These are phyloP conservation scores for Exophiala alcalophila DNA, from an alignment of 2,329 filamentous ascomycete genomes.

Conservation along the genomic window DNA sequence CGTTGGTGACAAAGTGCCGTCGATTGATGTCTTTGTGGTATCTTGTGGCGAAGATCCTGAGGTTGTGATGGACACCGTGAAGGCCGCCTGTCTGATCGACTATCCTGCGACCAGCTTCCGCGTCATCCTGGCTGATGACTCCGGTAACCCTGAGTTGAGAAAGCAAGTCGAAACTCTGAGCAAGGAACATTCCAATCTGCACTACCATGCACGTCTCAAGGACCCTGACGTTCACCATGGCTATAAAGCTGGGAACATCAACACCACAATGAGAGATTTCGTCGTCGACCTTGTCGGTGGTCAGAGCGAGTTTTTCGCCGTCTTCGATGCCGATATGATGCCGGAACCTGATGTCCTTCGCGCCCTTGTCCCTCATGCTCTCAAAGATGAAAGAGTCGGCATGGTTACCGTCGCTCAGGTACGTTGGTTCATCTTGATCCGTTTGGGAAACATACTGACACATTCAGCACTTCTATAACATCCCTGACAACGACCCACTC, in stretches of 20 bases:
- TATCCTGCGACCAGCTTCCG: slow-evolving; percentile 53
- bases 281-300: slow-evolving; percentile 47
- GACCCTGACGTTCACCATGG: slow-evolving; percentile 38
- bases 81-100: slow-evolving; percentile 51
- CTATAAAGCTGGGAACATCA: slow-evolving; percentile 45
- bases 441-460: slow-evolving; percentile 4
- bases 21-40: slow-evolving; percentile 55
- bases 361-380: slow-evolving; percentile 38
- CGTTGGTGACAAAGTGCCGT: slow-evolving; percentile 46
- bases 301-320: slow-evolving; percentile 57
- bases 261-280: slow-evolving; percentile 36
- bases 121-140: slow-evolving; percentile 54
- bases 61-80: slow-evolving; percentile 54
- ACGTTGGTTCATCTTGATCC: background rate
- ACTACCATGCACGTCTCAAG: slow-evolving; percentile 44
- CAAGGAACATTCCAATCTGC: slow-evolving; percentile 38
- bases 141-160: slow-evolving; percentile 37
- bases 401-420: slow-evolving; percentile 36
- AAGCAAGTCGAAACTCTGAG: slow-evolving; percentile 36
- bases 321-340: slow-evolving; percentile 64
- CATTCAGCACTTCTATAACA: slow-evolving; percentile 33
- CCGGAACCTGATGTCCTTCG: slow-evolving; percentile 38
- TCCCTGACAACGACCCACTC: slow-evolving; percentile 31
- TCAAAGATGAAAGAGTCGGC: slow-evolving; percentile 32
- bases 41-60: slow-evolving; percentile 57